Evolutionary conservation across 2,329 filamentous ascomycete genomes (phyloP).

Genomic region (Phyllosticta citrichinensis): DNA sequence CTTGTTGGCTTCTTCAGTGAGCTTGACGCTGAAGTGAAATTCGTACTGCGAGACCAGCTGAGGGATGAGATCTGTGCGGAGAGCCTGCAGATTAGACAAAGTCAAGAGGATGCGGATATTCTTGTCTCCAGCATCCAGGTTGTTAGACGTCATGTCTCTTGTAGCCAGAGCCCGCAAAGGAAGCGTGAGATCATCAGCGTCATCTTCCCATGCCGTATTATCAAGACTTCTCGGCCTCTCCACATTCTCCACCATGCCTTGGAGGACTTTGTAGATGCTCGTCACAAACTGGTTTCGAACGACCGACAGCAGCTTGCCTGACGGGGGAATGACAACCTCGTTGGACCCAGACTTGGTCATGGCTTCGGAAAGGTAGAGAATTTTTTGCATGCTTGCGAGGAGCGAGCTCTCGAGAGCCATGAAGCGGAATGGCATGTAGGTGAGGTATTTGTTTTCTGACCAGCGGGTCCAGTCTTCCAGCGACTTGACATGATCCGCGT

Average conservation of each 20-base stretch:
- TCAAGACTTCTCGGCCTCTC: conserved; percentile 60
- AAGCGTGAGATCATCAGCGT: conserved; percentile 39
- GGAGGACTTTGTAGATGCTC: conserved; percentile 86
- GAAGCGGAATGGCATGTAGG: conserved; percentile 82
- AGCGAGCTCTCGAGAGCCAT: conserved; percentile 75
- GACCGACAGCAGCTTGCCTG: conserved; percentile 79
- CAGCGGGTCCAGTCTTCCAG: conserved; percentile 90
- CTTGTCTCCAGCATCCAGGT: conserved; percentile 33
- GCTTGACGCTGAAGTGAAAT: conserved; percentile 82
- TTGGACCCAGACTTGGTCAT: conserved; percentile 63
- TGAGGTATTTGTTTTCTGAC: conserved; percentile 72
- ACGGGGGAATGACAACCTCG: conserved; percentile 77
- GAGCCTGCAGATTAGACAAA: conserved; percentile 77
- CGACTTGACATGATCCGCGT: conserved; percentile 84
- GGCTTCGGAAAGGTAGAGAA: conserved; percentile 83
- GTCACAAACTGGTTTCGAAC: conserved; percentile 87
- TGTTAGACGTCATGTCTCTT: conserved; percentile 20
- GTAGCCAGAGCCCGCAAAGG: conserved; percentile 11
- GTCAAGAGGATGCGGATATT: conserved; percentile 91
- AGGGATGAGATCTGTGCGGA: conserved; percentile 74
- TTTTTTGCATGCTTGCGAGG: conserved; percentile 82
- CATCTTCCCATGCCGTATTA: conserved; percentile 45
- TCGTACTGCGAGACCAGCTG: conserved; percentile 89
- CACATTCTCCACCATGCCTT: conserved; percentile 94
- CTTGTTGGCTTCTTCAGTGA: conserved; percentile 86